Percentiles rank a stretch among this genome's conserved stretches.
phyloP scores from a whole-genome alignment of 129 eudicot species.

The Pittosporum tobira region DNA sequence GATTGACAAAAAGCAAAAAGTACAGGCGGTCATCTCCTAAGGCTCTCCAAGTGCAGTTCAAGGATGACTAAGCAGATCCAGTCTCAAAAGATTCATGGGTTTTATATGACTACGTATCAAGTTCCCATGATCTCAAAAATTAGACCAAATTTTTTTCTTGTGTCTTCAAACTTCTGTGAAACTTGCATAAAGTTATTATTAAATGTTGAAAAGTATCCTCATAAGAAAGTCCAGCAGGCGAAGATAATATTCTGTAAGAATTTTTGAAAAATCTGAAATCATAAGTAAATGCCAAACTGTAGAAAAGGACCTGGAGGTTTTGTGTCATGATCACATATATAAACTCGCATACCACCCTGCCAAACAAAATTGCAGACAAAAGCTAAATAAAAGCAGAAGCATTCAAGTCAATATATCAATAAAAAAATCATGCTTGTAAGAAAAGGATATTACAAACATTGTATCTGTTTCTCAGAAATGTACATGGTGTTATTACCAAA shows the following conservation, averaged over 20 bases:
- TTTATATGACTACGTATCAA: background rate
- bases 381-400: background rate
- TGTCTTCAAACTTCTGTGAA: background rate
- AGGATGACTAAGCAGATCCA: background rate
- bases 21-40: too few species aligned
- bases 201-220: background rate
- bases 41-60: too few species aligned
- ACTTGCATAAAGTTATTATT: background rate
- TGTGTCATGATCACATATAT: slow-evolving; percentile 72
- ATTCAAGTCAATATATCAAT: background rate
- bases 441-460: background rate
- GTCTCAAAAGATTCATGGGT: background rate
- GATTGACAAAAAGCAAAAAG: too few species aligned
- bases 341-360: slow-evolving; percentile 86
- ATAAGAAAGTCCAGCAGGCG: background rate
- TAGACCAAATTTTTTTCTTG: background rate
- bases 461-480: background rate
- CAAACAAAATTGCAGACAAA: background rate
- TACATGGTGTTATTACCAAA: background rate
- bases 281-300: slow-evolving; percentile 2
- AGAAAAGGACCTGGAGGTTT: slow-evolving; percentile 69
- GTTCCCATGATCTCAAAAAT: background rate
- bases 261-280: background rate
- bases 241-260: background rate
- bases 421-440: background rate